These are phyloP conservation scores for Discostella pseudostelligera DNA, from an alignment of 108 stramenopile species.

Conservation along the genomic window DNA sequence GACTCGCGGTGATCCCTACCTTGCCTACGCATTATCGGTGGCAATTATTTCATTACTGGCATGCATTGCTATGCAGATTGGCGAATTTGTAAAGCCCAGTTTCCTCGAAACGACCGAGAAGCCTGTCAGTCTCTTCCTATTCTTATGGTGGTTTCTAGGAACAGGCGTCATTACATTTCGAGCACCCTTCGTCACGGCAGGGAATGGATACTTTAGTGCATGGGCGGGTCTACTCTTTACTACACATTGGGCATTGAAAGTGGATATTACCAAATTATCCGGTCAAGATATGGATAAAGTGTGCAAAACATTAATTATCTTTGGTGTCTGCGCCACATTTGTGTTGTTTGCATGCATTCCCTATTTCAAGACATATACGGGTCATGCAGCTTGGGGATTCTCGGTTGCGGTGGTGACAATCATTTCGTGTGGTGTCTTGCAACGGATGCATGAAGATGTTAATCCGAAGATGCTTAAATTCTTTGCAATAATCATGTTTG, in stretches of 20 bases:
- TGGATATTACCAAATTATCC: slow-evolving; percentile 22
- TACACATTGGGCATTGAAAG: slow-evolving; percentile 37
- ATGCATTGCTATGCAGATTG: slow-evolving; percentile 34
- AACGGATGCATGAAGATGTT: slow-evolving; percentile 22
- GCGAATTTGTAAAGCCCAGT: slow-evolving; percentile 32
- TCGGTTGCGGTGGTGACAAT: slow-evolving; percentile 26
- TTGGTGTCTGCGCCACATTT: slow-evolving; percentile 13
- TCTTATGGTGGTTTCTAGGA: slow-evolving; percentile 57
- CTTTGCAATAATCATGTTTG: slow-evolving; percentile 15
- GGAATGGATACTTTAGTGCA: slow-evolving; percentile 44
- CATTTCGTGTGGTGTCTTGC: slow-evolving; percentile 13
- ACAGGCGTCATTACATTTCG: slow-evolving; percentile 55
- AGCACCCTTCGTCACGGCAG: slow-evolving; percentile 28
- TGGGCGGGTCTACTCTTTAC: slow-evolving; percentile 40
- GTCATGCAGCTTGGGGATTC: slow-evolving; percentile 31
- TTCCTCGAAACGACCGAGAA: slow-evolving; percentile 31
- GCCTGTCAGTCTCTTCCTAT: slow-evolving; percentile 37
- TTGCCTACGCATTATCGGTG: slow-evolving; percentile 28
- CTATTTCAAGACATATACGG: slow-evolving; percentile 9
- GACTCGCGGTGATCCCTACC: background rate
- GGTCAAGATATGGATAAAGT: slow-evolving; percentile 23
- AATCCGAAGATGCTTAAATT: slow-evolving; percentile 22
- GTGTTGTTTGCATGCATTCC: slow-evolving; percentile 26
- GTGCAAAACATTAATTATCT: slow-evolving; percentile 16
- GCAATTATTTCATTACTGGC: slow-evolving; percentile 23